phyloP scores from a whole-genome alignment of 2,329 filamentous ascomycete genomes.

The Colletotrichum sp. region DNA sequence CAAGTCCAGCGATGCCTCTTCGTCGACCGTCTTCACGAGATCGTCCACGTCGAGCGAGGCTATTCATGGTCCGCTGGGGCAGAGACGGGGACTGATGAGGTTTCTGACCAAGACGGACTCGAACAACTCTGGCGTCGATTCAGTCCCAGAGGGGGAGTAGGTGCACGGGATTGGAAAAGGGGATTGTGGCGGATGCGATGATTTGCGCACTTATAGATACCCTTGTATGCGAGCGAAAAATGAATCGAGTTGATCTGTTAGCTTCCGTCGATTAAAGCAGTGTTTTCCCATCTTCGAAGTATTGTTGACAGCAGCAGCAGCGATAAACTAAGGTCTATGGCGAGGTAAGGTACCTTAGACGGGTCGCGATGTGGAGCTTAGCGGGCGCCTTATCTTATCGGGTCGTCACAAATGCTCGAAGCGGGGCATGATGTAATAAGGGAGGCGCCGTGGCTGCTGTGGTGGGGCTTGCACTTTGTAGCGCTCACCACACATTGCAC shows the following conservation, averaged over 20 bases:
- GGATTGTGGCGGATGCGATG: neutral
- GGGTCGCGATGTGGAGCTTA: neutral
- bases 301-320: neutral
- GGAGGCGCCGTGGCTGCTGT: neutral
- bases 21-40: neutral
- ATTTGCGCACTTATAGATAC: neutral
- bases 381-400: constrained; percentile 10
- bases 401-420: constrained; percentile 2
- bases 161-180: neutral
- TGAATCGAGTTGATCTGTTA: neutral
- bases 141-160: neutral
- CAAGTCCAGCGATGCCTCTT: neutral
- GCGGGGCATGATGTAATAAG: constrained; percentile 22
- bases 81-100: neutral
- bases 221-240: neutral
- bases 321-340: neutral
- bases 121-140: neutral
- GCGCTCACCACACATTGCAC: constrained; percentile 3
- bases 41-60: constrained; percentile 6
- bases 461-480: constrained; percentile 6
- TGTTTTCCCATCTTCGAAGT: neutral
- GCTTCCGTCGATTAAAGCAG: neutral
- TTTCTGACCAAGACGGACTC: constrained; percentile 11
- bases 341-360: neutral
- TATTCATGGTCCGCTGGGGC: neutral